phyloP scores from a whole-genome alignment of 2,329 filamentous ascomycete genomes.

The Aspergillus caelatus region DNA sequence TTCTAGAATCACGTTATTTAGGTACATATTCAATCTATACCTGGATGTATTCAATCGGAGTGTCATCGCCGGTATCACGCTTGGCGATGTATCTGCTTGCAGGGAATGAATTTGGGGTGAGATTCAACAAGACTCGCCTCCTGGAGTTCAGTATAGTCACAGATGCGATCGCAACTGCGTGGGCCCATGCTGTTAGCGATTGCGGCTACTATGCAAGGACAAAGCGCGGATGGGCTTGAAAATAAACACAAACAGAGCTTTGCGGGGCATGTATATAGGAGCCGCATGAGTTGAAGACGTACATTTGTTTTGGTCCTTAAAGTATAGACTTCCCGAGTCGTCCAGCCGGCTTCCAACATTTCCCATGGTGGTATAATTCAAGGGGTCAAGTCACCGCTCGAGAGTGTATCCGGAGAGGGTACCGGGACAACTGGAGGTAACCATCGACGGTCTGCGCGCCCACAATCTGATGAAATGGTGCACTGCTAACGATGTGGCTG shows the following conservation, averaged over 20 bases:
- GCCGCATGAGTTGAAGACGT: constrained; percentile 34
- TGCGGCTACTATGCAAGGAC: background rate
- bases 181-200: background rate
- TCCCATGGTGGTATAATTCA: constrained; percentile 69
- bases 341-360: constrained; percentile 87
- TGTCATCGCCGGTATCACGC: constrained; percentile 72
- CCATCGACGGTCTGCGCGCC: constrained; percentile 37
- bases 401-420: constrained; percentile 29
- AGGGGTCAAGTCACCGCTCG: constrained; percentile 31
- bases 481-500: constrained; percentile 5
- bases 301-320: constrained; percentile 93
- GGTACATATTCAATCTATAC: constrained; percentile 51
- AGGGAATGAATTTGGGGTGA: constrained; percentile 85
- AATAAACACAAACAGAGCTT: background rate
- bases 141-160: constrained; percentile 79
- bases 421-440: constrained; percentile 30
- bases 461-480: constrained; percentile 26
- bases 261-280: background rate
- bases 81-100: constrained; percentile 75
- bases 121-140: constrained; percentile 73
- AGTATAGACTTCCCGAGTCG: constrained; percentile 74
- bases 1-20: background rate
- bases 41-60: constrained; percentile 88
- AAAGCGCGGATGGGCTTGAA: background rate
- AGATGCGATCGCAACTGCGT: constrained; percentile 80